phyloP scores from a whole-genome alignment of 2,329 filamentous ascomycete species.

The Xylaria multiplex region DNA sequence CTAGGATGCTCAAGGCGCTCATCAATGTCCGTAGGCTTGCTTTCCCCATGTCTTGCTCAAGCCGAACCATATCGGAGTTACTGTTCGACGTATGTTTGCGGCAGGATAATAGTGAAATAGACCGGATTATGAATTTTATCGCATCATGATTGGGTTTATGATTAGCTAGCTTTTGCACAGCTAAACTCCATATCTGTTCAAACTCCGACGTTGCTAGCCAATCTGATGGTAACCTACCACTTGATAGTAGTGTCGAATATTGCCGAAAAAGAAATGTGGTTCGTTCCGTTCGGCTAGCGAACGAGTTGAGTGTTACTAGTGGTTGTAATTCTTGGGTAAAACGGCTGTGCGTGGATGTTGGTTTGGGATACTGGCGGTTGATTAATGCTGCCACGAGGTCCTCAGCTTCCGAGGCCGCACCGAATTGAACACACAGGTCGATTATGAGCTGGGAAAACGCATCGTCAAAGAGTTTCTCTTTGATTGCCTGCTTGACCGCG shows the following conservation, averaged over 20 bases:
- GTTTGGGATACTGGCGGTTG: slow-evolving; percentile 50
- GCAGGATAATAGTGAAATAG: slow-evolving; percentile 49
- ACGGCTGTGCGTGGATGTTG: slow-evolving; percentile 48
- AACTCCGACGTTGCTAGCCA: slow-evolving; percentile 59
- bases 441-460: slow-evolving; percentile 55
- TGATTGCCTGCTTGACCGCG: slow-evolving; percentile 55
- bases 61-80: slow-evolving; percentile 27
- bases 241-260: slow-evolving; percentile 51
- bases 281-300: slow-evolving; percentile 47
- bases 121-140: slow-evolving; percentile 50
- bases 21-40: slow-evolving; percentile 53
- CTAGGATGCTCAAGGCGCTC: slow-evolving; percentile 55
- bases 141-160: slow-evolving; percentile 49
- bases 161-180: slow-evolving; percentile 51
- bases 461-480: slow-evolving; percentile 55
- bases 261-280: slow-evolving; percentile 52
- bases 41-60: slow-evolving; percentile 39
- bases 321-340: slow-evolving; percentile 48
- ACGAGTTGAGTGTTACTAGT: slow-evolving; percentile 51
- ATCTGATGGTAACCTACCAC: slow-evolving; percentile 51
- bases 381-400: slow-evolving; percentile 53
- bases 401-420: slow-evolving; percentile 54
- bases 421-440: slow-evolving; percentile 53
- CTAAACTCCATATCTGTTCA: slow-evolving; percentile 53
- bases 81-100: slow-evolving; percentile 34